Base-by-base conservation (phyloP, 192 early-diverging fungal species). In the Gaertneriomyces sp. region DNA sequence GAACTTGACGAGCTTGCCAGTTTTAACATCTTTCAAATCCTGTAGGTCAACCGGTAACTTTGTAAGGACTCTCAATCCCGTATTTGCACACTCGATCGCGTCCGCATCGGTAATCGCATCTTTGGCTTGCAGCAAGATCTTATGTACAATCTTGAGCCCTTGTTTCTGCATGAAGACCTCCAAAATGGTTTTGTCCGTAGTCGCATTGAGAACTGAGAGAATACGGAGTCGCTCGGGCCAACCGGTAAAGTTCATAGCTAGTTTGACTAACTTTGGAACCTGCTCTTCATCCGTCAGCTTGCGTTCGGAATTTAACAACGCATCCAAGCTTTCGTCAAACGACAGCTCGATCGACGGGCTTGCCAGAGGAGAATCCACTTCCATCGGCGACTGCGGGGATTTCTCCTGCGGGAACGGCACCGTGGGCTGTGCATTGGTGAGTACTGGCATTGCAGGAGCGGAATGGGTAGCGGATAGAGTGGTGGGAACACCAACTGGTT, bases 1-100 rank as follows among this genome's bases (percentile, higher is more conserved):
- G 44, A 60, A 55, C 66, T 68, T 68, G 25, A 68, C 66, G 8
- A 68, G 46, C 45, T 51, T 45, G 19, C 66, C 66, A 39, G 66
- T 68, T 41, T 68, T 68, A 2, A 68, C 53, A 17, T 68, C 66
- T 7, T 38, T 41, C 11, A 68, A 43, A 16, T 68, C 66, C n/a
- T 33, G 40, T 33, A 68, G 8, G 11, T 60, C 45, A 39, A 68
- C 66, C 6, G 66, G 66, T 33, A 68, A 17, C 38, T 51, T 5
- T 10, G 17, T 17, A 33, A 68, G 58, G 10, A 68, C n/a, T 19
- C 52, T 12, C n/a, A 68, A 47, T 11, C 57, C 57, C 9, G 38
- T 11, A 16, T 60, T 17, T 5, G 57, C 66, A 25, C 33, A 58
- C 6, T 45, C 14, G 7, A 58, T 40, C 57, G 42, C 66, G 4